Evolutionary conservation across 2,329 filamentous ascomycete genomes (phyloP).

Genomic region (Ceratocystis lukuohia): DNA sequence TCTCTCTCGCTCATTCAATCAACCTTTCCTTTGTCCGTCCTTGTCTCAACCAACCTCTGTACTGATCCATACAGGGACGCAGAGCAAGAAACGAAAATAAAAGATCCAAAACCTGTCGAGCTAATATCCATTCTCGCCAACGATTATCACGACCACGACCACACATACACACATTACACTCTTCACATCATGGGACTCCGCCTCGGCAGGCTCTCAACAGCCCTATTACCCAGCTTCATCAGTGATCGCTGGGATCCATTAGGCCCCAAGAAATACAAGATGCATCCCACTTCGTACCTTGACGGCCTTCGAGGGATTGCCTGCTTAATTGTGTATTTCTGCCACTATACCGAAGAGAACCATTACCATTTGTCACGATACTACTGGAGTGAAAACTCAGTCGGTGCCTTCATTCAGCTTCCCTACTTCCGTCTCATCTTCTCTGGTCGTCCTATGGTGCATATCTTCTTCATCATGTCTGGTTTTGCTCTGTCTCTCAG

Average conservation of each 20-base stretch:
- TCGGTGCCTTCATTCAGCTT: slow-evolving; percentile 30
- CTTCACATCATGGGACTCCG: slow-evolving; percentile 13
- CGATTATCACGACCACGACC: background rate
- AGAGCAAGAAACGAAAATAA: background rate
- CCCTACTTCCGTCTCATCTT: slow-evolving; percentile 42
- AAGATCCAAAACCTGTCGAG: no score
- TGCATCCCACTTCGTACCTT: slow-evolving; percentile 43
- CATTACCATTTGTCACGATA: slow-evolving; percentile 23
- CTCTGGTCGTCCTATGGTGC: slow-evolving; percentile 43
- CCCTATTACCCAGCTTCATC: slow-evolving; percentile 20
- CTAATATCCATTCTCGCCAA: background rate
- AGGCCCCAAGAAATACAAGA: slow-evolving; percentile 19
- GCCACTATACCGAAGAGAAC: slow-evolving; percentile 32
- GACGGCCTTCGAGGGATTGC: slow-evolving; percentile 45
- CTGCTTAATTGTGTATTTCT: slow-evolving; percentile 43
- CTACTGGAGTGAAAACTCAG: slow-evolving; percentile 34
- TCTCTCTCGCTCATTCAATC: background rate
- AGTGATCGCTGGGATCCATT: slow-evolving; percentile 17
- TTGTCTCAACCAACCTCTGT: background rate
- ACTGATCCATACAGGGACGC: background rate
- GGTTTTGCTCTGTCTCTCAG: slow-evolving; percentile 46
- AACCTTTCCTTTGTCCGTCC: background rate
- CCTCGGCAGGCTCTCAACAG: slow-evolving; percentile 12
- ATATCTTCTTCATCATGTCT: slow-evolving; percentile 49
- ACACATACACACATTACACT: background rate